Conservation (phyloP, 495 filamentous ascomycete genomes). For the Wilcoxina mikolae region DNA sequence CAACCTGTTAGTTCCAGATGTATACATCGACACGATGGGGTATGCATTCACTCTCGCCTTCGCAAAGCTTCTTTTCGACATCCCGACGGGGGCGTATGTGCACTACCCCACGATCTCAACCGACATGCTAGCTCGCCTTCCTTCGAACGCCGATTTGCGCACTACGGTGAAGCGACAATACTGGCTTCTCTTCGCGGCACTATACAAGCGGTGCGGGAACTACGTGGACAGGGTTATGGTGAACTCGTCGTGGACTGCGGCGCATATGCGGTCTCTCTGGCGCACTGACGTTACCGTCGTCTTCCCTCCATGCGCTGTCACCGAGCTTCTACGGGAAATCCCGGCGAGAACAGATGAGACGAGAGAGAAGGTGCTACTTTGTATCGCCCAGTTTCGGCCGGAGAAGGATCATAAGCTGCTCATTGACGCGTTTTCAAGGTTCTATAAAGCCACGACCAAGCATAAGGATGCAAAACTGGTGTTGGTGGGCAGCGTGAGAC, state of each 20-base stretch:
- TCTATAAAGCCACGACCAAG: slow-evolving; percentile 32
- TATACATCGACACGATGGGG: slow-evolving; percentile 96
- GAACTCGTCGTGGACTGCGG: slow-evolving; percentile 86
- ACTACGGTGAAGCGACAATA: slow-evolving; percentile 65
- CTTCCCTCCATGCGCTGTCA: slow-evolving; percentile 82
- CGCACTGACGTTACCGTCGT: slow-evolving; percentile 48
- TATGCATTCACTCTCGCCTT: slow-evolving; percentile 82
- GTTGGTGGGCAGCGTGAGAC: slow-evolving; percentile 75
- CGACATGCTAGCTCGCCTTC: slow-evolving; percentile 82
- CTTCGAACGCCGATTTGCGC: slow-evolving; percentile 35
- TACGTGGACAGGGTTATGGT: slow-evolving; percentile 88
- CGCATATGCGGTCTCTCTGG: slow-evolving; percentile 66
- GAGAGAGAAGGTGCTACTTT: slow-evolving; percentile 59
- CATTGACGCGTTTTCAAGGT: slow-evolving; percentile 64
- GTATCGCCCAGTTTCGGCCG: slow-evolving; percentile 92
- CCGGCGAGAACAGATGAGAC: slow-evolving; percentile 41
- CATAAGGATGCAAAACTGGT: slow-evolving; percentile 48
- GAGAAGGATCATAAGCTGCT: slow-evolving; percentile 90
- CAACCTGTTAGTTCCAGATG: slow-evolving; percentile 72
- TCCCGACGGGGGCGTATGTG: slow-evolving; percentile 86
- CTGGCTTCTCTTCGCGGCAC: slow-evolving; percentile 67
- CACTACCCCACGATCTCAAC: slow-evolving; percentile 98
- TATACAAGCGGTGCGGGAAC: slow-evolving; percentile 68
- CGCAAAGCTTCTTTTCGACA: slow-evolving; percentile 66
- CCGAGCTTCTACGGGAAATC: slow-evolving; percentile 58